Base-by-base conservation (phyloP, 352 stramenopile species). In the Elongisporangium anandrum region DNA sequence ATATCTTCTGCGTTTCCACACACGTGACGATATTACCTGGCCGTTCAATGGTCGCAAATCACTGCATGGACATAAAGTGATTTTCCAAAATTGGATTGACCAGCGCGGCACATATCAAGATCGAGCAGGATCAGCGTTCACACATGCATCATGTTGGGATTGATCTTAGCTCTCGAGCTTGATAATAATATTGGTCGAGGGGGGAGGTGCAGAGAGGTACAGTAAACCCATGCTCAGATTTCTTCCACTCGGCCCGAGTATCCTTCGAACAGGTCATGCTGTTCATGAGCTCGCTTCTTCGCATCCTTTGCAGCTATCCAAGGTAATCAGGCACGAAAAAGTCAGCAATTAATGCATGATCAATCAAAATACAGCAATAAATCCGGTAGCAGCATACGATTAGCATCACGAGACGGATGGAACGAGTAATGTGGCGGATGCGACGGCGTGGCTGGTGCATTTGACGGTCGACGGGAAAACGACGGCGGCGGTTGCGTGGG, bases 341-440 rank as follows among this genome's bases (percentile, higher is more conserved):
- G n/a, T 20, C 17, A 9, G 8, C 16, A 19, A 26, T 38, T 16
- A 54, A 53, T 10, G n/a, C n/a, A n/a, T n/a, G n/a, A n/a, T n/a
- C n/a, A n/a, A n/a, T n/a, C n/a, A n/a, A n/a, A n/a, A n/a, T n/a
- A 23, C 23, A 12, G 23, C 23, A 29, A 9, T 4, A 21, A 41
- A 22, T 2, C 24, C 52, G 41, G 66, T 13, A 24, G 41, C 20
- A 29, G 4, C 20, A 56, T 52, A 52, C 19, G 21, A 15, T 54
- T 21, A 38, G 56, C 22, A 56, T 5, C 21, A 19, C 22, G 60
- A 10, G 77, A 80, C 1, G 82, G 82, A 20, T 92, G 82, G 58
- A 84, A 92, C 7, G 82, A 90, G 49, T 92, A 92, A 56, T 92
- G 82, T 41, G 82, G 82, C 13, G 82, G 82, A 21, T 79, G 87